Base-by-base conservation (phyloP, 1,139 yeast species). In the Blastobotrys persicus region DNA sequence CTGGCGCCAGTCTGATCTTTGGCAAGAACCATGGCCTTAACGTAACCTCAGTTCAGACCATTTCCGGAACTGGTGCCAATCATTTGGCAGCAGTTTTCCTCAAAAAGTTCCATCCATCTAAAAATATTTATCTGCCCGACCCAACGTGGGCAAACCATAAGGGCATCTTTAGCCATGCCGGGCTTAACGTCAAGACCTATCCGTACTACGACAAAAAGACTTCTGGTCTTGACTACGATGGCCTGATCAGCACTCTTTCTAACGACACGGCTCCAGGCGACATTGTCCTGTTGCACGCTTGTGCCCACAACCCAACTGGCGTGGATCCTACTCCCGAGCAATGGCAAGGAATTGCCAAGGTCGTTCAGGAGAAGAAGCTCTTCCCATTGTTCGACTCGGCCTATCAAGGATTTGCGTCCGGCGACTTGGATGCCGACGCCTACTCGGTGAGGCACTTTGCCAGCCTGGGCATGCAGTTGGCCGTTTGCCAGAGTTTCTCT, bases 111-210 rank as follows among this genome's bases (percentile, higher is more conserved):
- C 68, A 77, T 68, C 70, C 73, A 38, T 68, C 69, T 37, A 64
- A 62, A 42, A 72, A 77, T 26, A 75, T 92, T 44, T 91, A 88
- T 70, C 70, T 91, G 51, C 86, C 96, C 7, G 75, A 80, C 57
- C 98, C 98, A 54, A 91, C 98, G 20, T 92, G 98, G 98, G 96
- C 92, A 49, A 92, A 91, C 74, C 98, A 92, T 72, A 76, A 78
- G 67, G 87, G 84, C 66, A 86, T 92, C 59, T 92, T 88, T 67
- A 75, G 77, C 59, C 74, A 79, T 53, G 76, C 79, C 53, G 95
- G 91, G 2, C 74, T 85, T 51, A 70, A 75, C 55, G 81, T 83
- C 44, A 81, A 74, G 44, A 69, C 74, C 41, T 92, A 92, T 67
- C 94, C 96, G 17, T 88, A 88, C 74, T 88, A 92, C 88, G 76